Base-by-base conservation (phyloP, 768 basidiomycete species). In the Amanita polypyramis region DNA sequence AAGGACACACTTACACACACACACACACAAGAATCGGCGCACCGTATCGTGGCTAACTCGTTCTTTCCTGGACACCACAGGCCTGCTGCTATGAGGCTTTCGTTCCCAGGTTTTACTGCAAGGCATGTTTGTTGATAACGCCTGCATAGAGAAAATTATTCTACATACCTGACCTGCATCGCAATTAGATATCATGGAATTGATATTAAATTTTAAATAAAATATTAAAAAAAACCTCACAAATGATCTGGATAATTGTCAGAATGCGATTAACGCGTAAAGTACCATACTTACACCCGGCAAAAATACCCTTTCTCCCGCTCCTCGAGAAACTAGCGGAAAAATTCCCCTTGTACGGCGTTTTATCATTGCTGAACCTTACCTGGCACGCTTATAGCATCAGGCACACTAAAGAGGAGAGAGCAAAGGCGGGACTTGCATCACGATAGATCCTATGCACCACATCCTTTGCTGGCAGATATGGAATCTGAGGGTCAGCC, bases 361-460 rank as follows among this genome's bases (percentile, higher is more conserved):
- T 99, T 67, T 93, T 94, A 60, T 93, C 87, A 49, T 89, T 89
- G 59, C 86, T 90, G 65, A 95, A 96, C 11, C 93, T 78, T 19
- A 95, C 62, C 87, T 91, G 50, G 5, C 14, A 50, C 36, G 19
- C 19, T 27, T 7, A 7, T 27, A 3, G 7, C 20, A n/a, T 23
- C 30, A 46, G 10, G 10, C 9, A 10, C 15, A 10, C 17, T 9
- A 20, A 14, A 37, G 32, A 43, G 54, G 25, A 15, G 27, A 20
- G 43, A 29, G 38, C 37, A 38, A n/a, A 30, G 25, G 33, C 8
- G 7, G 4, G 25, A 62, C 75, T 33, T 43, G 86, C 88, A 61
- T 97, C 95, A 38, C 94, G 81, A 60, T 96, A 95, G 34, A 97
- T 93, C 12, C 95, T 73, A 62, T 98, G 89, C 47, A 88, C 80